Base-by-base conservation (phyloP, 2,329 filamentous ascomycete genomes). In the Cordyceps cicadae region DNA sequence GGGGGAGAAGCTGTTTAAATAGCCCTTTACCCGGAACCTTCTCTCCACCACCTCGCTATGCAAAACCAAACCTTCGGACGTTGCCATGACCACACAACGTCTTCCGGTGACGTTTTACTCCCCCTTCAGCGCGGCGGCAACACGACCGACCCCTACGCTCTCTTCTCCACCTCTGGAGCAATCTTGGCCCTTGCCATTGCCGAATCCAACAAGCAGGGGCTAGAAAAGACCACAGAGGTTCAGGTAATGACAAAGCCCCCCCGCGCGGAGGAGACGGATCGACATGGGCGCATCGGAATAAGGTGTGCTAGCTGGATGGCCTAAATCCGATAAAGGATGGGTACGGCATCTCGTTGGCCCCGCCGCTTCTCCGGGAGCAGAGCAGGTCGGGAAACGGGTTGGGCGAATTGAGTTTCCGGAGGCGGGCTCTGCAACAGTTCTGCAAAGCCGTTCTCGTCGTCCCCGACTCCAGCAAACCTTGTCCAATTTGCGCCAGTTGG, bases 321-420 rank as follows among this genome's bases (percentile, higher is more conserved):
- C 43, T 56, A 56, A 56, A 49, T 56, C 54, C 54, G 54, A 48
- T 56, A 29, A 21, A 12, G 11, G n/a, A n/a, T n/a, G n/a, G 34
- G 34, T 14, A 37, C 2, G 34, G 34, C 34, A 37, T n/a, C 2
- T 37, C 12, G 34, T 37, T 37, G 34, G 34, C 34, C 4, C 34
- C 34, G 34, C 11, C 34, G 32, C 11, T 37, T 37, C 34, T 14
- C 34, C 34, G 8, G 3, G 7, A 37, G 12, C 34, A 37, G 12
- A 11, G 12, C 34, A 37, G 34, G 12, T 3, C 9, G 12, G 14
- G 12, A 37, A 37, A 37, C 9, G 34, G 34, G 32, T 2, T 11
- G 5, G 34, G 34, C 11, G 5, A 29, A 29, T 29, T 7, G 29
- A 29, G 29, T 29, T 29, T 29, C 29, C 29, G 29, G 29, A 29